Conservation (phyloP, 2,329 filamentous ascomycete genomes). For the Microsporum audouinii region DNA sequence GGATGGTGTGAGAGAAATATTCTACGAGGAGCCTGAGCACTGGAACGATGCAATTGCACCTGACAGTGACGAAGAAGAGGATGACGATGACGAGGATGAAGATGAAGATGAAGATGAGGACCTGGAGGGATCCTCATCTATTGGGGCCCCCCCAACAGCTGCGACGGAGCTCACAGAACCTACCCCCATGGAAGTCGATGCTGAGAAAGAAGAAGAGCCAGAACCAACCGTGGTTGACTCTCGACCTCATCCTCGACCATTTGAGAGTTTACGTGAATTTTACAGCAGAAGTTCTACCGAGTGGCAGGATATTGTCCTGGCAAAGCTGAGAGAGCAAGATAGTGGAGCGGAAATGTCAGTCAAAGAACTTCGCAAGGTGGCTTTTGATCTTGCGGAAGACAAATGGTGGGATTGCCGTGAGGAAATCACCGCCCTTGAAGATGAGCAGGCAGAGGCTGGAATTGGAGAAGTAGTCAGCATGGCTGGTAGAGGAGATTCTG, state of each 20-base stretch:
- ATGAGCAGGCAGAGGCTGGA: slow-evolving; percentile 89
- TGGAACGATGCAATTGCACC: slow-evolving; percentile 58
- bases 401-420: slow-evolving; percentile 99
- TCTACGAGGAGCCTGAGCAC: slow-evolving; percentile 71
- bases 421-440: slow-evolving; percentile 80
- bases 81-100: slow-evolving; percentile 33
- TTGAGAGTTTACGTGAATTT: slow-evolving; percentile 85
- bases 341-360: slow-evolving; percentile 48
- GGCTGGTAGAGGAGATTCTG: slow-evolving; percentile 53
- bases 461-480: slow-evolving; percentile 90
- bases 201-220: slow-evolving; percentile 29
- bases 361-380: slow-evolving; percentile 87
- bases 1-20: slow-evolving; percentile 86
- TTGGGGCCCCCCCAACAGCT: slow-evolving; percentile 28
- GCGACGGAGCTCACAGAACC: slow-evolving; percentile 29
- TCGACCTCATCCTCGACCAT: slow-evolving; percentile 65
- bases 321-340: slow-evolving; percentile 57
- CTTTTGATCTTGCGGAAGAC: slow-evolving; percentile 82
- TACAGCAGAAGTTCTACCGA: slow-evolving; percentile 75
- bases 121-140: slow-evolving; percentile 36
- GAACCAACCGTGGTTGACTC: slow-evolving; percentile 53
- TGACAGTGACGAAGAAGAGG: slow-evolving; percentile 47
- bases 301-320: slow-evolving; percentile 82
- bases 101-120: slow-evolving; percentile 28
- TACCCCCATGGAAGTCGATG: slow-evolving; percentile 12